Evolutionary conservation across 176 grass and related monocot genomes (phyloP).

Genomic region (Bromus sterilis): DNA sequence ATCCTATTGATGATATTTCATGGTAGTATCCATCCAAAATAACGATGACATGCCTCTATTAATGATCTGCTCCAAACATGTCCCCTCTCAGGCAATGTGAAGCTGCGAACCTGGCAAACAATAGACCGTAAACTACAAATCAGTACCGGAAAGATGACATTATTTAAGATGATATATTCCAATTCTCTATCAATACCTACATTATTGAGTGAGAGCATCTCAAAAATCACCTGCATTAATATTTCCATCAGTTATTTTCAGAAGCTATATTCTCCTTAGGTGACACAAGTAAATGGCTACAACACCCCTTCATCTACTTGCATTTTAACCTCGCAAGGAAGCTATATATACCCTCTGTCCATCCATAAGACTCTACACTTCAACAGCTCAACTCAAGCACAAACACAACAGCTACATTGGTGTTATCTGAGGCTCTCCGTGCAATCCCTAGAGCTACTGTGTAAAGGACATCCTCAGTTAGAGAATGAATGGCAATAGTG

Average conservation of each 20-base stretch:
- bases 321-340: constrained; percentile 17
- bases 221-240: constrained; percentile 21
- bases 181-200: constrained; percentile 44
- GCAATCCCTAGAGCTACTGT: constrained; percentile 6
- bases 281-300: constrained; percentile 28
- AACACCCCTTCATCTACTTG: constrained; percentile 41
- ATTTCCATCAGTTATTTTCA: constrained; percentile 29
- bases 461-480: constrained; percentile 13
- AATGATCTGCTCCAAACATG: constrained; percentile 5
- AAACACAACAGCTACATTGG: not conserved
- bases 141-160: constrained; percentile 3
- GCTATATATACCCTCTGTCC: constrained; percentile 42
- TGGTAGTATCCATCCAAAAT: not conserved
- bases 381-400: constrained; percentile 9
- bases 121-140: constrained; percentile 16
- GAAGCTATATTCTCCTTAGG: constrained; percentile 37
- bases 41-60: not conserved
- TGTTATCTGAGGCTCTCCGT: not conserved
- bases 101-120: constrained; percentile 13
- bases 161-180: constrained; percentile 33
- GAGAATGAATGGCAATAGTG: constrained; percentile 81
- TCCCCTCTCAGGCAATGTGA: not conserved
- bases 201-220: constrained; percentile 77
- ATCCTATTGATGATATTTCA: not conserved
- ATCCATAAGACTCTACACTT: constrained; percentile 35